Conservation (phyloP, 371 early-diverging fungal species). For the Actinomucor elegans region DNA sequence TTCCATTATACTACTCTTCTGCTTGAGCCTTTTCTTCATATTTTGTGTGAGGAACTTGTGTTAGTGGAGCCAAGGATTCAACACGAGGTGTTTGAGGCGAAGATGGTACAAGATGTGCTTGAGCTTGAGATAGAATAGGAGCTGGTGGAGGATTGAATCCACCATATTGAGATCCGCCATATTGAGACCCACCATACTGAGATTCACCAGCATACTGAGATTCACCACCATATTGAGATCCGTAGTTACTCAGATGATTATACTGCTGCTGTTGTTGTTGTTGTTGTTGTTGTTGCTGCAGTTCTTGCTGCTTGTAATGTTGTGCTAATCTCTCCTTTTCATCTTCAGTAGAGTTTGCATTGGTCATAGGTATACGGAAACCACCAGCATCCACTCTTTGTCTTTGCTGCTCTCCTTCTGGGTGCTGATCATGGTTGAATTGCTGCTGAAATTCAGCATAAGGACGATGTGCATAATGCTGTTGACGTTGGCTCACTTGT, state of each 20-base stretch:
- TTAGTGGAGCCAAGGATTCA: background rate
- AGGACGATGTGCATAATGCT: slow-evolving; percentile 29
- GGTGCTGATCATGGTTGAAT: slow-evolving; percentile 10
- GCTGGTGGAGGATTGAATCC: background rate
- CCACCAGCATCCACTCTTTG: slow-evolving; percentile 44
- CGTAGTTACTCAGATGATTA: too few relatives aligned
- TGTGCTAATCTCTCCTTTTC: slow-evolving; percentile 28
- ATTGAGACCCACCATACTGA: background rate
- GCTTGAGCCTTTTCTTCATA: slow-evolving; percentile 5
- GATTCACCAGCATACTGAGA: background rate
- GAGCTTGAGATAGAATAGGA: background rate
- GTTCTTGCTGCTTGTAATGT: slow-evolving; percentile 18
- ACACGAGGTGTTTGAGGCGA: background rate
- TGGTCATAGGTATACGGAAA: slow-evolving; percentile 32
- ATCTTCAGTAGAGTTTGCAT: slow-evolving; percentile 23
- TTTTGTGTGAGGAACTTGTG: background rate
- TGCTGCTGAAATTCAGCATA: slow-evolving; percentile 47
- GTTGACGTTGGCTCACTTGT: slow-evolving; percentile 36
- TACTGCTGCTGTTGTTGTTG: slow-evolving; percentile 1
- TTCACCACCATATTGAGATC: slow-evolving; percentile 1
- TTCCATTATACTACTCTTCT: background rate
- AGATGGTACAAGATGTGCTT: background rate
- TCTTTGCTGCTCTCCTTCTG: slow-evolving; percentile 11
- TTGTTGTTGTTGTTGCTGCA: slow-evolving; percentile 1
- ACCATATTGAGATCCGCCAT: slow-evolving; percentile 1